Conservation (phyloP, 306 rosid genomes). For the Quercus agrifolia region DNA sequence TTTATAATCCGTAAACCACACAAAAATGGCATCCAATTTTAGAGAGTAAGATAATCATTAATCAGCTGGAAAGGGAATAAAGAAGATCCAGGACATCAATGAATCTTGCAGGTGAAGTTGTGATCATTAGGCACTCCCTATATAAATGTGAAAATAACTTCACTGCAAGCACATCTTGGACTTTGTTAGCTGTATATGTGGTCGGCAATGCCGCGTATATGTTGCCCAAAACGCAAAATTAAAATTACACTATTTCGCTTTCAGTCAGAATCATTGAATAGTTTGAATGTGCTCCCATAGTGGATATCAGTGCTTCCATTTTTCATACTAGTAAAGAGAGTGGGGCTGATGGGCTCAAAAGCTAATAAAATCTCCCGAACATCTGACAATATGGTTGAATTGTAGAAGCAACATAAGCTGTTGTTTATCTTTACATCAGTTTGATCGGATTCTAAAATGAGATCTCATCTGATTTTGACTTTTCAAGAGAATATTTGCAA, state of each 20-base stretch:
- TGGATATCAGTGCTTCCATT: background rate
- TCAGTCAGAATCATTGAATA: background rate
- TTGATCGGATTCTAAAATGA: too few relatives aligned
- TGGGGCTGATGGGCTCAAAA: background rate
- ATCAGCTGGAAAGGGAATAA: background rate
- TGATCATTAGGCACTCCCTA: too few relatives aligned
- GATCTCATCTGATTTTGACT: too few relatives aligned
- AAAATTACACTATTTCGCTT: background rate
- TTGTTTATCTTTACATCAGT: too few relatives aligned
- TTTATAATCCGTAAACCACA: background rate
- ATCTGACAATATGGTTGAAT: background rate
- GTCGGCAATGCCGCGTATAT: too few relatives aligned
- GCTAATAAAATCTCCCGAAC: background rate
- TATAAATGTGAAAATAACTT: too few relatives aligned
- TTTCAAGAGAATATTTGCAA: too few relatives aligned
- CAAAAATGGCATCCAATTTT: background rate
- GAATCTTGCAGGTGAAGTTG: too few relatives aligned
- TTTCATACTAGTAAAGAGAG: background rate
- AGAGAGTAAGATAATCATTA: background rate
- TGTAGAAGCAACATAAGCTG: background rate
- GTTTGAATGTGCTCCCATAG: background rate
- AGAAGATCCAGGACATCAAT: background rate
- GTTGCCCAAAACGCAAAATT: background rate
- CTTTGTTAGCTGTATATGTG: too few relatives aligned
- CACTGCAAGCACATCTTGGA: too few relatives aligned